Evolutionary conservation across 495 filamentous ascomycete species (phyloP).

Genomic region (Aspergillus kassunensis): DNA sequence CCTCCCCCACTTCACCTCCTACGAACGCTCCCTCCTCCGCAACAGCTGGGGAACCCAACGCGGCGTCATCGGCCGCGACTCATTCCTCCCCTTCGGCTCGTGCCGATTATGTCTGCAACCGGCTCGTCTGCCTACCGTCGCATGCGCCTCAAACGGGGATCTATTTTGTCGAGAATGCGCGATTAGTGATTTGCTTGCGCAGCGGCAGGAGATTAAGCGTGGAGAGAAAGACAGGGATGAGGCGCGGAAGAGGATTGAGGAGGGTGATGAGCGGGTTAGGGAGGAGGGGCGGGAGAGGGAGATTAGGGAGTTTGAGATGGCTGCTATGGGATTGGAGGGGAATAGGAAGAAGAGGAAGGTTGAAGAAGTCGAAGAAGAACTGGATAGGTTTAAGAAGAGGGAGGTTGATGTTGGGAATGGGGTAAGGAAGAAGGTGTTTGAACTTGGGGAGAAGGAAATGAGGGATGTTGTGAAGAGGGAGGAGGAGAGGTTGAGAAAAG

Average conservation of each 20-base stretch:
- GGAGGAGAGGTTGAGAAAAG: constrained; percentile 62
- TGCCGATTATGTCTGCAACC: constrained; percentile 87
- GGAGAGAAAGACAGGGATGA: constrained; percentile 63
- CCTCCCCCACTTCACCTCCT: constrained; percentile 89
- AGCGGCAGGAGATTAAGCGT: constrained; percentile 90
- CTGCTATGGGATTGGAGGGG: constrained; percentile 41
- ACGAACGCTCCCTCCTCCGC: constrained; percentile 80
- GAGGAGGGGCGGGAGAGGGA: constrained; percentile 33
- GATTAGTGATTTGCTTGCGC: constrained; percentile 81
- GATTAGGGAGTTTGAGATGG: constrained; percentile 37
- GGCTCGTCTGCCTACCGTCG: constrained; percentile 79
- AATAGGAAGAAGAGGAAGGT: constrained; percentile 26
- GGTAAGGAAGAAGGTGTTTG: constrained; percentile 55
- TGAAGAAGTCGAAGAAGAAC: constrained; percentile 16
- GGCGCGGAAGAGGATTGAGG: constrained; percentile 34
- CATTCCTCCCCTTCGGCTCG: constrained; percentile 87
- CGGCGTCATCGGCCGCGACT: constrained; percentile 86
- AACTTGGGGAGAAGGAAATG: constrained; percentile 78
- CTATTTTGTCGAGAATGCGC: constrained; percentile 98
- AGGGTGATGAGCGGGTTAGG: constrained; percentile 36
- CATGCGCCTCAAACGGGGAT: constrained; percentile 71
- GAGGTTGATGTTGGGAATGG: constrained; percentile 59
- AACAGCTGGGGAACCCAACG: constrained; percentile 74
- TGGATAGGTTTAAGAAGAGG: constrained; percentile 47
- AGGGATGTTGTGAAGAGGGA: constrained; percentile 66